A percentile compares a stretch with the other conserved stretches of the same genome.
phyloP scores from a whole-genome alignment of 345 rosid species.

The Gossypium thurberi region DNA sequence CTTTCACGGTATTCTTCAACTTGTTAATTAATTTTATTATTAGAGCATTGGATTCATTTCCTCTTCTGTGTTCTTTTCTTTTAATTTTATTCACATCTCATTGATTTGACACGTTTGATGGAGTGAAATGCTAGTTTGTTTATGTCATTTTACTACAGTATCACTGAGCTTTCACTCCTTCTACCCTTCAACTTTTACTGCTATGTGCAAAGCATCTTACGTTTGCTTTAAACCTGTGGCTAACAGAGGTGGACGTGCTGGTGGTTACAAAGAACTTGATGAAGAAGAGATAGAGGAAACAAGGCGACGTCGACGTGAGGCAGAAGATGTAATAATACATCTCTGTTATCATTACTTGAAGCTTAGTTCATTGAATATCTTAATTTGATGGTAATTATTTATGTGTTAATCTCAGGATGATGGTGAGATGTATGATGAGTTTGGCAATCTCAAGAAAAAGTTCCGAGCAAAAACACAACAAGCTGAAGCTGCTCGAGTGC shows the following conservation, averaged over 20 bases:
- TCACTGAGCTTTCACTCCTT: background rate
- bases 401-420: slow-evolving; percentile 56
- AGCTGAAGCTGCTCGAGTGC: slow-evolving; percentile 55
- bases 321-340: slow-evolving; percentile 63
- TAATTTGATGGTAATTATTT: slow-evolving; percentile 12
- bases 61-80: background rate
- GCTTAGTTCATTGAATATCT: slow-evolving; percentile 1
- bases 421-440: slow-evolving; percentile 96
- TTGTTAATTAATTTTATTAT: background rate
- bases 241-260: slow-evolving; percentile 93
- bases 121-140: background rate
- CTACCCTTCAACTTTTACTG: slow-evolving; percentile 4
- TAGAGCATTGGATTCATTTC: background rate
- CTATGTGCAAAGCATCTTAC: slow-evolving; percentile 8
- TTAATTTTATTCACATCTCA: background rate
- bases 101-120: background rate
- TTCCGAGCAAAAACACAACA: slow-evolving; percentile 79
- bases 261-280: slow-evolving; percentile 98
- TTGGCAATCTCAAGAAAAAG: slow-evolving; percentile 95
- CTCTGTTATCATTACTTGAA: slow-evolving; percentile 10
- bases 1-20: background rate
- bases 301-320: slow-evolving; percentile 78
- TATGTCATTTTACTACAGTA: background rate
- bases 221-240: slow-evolving; percentile 4
- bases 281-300: slow-evolving; percentile 99